Conservation (phyloP, 371 early-diverging fungal species). For the Mortierella sp. region DNA sequence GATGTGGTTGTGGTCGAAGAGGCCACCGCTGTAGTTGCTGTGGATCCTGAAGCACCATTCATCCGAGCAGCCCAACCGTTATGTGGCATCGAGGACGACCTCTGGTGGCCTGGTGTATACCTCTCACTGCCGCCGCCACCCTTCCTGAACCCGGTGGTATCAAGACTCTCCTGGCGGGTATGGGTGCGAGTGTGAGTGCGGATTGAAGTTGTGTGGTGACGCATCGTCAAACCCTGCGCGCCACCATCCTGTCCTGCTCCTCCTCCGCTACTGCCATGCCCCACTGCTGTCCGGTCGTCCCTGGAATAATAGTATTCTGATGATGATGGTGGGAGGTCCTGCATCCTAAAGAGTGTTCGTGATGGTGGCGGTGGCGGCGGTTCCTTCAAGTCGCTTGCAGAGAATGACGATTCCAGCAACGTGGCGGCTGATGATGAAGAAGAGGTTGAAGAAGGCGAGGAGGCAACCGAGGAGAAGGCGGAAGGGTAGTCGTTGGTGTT, state of each 20-base stretch:
- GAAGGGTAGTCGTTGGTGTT: background rate
- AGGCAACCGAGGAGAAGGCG: background rate
- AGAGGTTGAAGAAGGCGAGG: background rate
- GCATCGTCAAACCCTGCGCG: conserved; percentile 8
- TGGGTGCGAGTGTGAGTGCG: background rate
- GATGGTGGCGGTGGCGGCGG: background rate
- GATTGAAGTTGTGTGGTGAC: background rate
- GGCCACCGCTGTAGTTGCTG: no score
- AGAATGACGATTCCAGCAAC: background rate
- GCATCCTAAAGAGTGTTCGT: background rate
- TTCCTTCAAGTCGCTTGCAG: background rate
- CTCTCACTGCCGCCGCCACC: background rate
- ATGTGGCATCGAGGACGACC: conserved; percentile 2
- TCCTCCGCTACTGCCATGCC: conserved; percentile 7
- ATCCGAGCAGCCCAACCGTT: background rate
- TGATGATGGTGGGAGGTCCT: background rate
- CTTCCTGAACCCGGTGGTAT: background rate
- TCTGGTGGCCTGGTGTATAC: background rate
- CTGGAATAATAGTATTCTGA: no score
- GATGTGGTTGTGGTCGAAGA: background rate
- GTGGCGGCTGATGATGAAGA: background rate
- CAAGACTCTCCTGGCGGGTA: conserved; percentile 2
- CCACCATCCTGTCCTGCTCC: background rate
- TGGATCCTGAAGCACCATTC: background rate
- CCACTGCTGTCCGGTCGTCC: background rate